Base-by-base conservation (phyloP, 2,329 filamentous ascomycete species). In the Knoxdaviesia proteae region DNA sequence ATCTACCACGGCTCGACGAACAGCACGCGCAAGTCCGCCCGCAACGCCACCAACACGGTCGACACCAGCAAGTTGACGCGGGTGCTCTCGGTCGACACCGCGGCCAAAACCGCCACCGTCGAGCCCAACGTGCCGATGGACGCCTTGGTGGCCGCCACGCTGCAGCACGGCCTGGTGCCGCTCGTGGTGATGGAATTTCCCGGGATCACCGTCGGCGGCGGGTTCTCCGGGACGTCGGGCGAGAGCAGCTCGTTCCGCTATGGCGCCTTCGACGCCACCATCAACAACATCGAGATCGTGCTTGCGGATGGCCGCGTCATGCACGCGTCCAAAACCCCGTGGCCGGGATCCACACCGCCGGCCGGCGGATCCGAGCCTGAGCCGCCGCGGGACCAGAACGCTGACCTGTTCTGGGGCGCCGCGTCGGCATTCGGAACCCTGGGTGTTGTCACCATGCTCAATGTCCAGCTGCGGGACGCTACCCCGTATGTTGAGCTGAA, bases 1-100 rank as follows among this genome's bases (percentile, higher is more conserved):
- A 77, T 86, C 53, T 80, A 75, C 50, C 80, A 86, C 58, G 81
- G 81, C 47, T 75, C 77, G 0, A 84, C 80, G 31, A 84, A 83
- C 60, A 82, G 74, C 57, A 86, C 81, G 35, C 74, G 81, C 6
- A 67, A 68, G 31, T 65, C 65, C 6, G 58, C 62, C 20, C 64
- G 64, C 32, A 58, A 56, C 39, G 53, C 56, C 8, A 64, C 66
- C 53, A 71, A 70, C 50, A 69, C 74, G 7, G 64, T 87, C 44
- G 77, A 84, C 55, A 84, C 77, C 35, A 78, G 74, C 56, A 52
- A 54, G 4, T 67, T 87, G 7, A 67, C 63, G 48, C 66, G 71
- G 54, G 69, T 87, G 10, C 60, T 87, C 7, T 57, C 62, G 6
- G 60, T 87, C 39, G 68, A 84, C 52, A 55, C 50, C 0, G 50